A percentile compares a stretch with the other conserved stretches of the same genome.
phyloP scores from a whole-genome alignment of 108 stramenopile genomes.

The Conticribra guillardii region DNA sequence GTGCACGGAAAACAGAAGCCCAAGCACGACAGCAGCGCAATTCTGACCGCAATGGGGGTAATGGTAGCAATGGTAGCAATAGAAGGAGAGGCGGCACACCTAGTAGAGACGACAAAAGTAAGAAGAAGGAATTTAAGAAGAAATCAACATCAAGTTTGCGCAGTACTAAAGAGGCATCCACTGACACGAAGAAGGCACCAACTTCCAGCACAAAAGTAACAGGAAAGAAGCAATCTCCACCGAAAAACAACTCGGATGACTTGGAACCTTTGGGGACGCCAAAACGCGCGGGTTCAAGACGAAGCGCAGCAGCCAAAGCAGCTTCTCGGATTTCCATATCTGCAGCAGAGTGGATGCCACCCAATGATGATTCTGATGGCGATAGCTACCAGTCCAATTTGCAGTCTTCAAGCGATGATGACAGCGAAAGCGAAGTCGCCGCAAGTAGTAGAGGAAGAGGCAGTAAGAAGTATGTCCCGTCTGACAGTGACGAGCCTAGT shows the following conservation, averaged over 20 bases:
- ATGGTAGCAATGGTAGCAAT: conserved; percentile 35
- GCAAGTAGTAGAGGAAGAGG: conserved; percentile 4
- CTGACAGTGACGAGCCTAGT: neutral
- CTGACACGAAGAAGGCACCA: neutral
- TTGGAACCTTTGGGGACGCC: neutral
- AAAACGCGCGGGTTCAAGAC: conserved; percentile 2
- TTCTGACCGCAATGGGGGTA: conserved; percentile 47
- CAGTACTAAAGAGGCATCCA: neutral
- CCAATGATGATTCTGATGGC: conserved; percentile 37
- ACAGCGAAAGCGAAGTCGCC: conserved; percentile 5
- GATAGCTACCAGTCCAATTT: conserved; percentile 29
- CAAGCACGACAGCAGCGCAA: conserved; percentile 90
- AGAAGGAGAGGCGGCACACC: conserved; percentile 33
- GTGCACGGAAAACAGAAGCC: conserved; percentile 89
- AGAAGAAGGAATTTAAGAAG: conserved; percentile 10
- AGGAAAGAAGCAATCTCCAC: conserved; percentile 4
- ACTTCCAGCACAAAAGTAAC: neutral
- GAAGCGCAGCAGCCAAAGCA: conserved; percentile 39
- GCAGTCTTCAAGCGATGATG: conserved; percentile 20
- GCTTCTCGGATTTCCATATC: conserved; percentile 35
- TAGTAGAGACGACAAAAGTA: conserved; percentile 12
- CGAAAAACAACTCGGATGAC: neutral
- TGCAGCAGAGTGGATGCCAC: conserved; percentile 43
- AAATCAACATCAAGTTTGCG: too few species aligned
- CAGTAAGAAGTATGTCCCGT: conserved; percentile 1